A percentile compares a stretch with the other conserved stretches of the same genome.
Conservation (phyloP, 176 grass and related monocot species). For the Microstegium vimineum region DNA sequence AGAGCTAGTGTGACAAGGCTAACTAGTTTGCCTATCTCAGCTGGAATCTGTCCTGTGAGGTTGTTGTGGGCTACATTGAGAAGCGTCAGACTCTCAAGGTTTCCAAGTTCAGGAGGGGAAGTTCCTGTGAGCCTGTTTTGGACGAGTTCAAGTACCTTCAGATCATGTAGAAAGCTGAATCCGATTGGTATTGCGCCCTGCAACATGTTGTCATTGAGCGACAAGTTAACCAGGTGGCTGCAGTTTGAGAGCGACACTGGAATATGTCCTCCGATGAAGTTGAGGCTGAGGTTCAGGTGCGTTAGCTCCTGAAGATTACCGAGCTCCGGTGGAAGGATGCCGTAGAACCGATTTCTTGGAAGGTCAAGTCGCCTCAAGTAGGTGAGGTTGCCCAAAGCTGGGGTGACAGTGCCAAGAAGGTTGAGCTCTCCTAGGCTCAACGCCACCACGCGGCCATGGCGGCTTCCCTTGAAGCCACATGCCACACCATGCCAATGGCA, state of each 20-base stretch:
- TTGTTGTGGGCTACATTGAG: not conserved
- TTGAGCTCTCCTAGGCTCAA: not conserved
- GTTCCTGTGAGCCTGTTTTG: not conserved
- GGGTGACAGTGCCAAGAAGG: not conserved
- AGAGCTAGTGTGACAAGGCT: not conserved
- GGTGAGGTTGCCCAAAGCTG: not conserved
- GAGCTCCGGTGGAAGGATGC: not conserved
- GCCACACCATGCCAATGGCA: constrained; percentile 17
- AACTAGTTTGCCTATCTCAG: not conserved
- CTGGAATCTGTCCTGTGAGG: constrained; percentile 16
- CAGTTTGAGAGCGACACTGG: not conserved
- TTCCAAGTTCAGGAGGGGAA: not conserved
- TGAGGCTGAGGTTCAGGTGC: not conserved
- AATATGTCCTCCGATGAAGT: not conserved
- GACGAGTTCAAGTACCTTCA: not conserved
- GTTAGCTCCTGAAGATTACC: not conserved
- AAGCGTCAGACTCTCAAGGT: not conserved
- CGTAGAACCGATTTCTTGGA: not conserved
- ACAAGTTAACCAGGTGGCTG: not conserved
- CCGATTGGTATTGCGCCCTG: not conserved
- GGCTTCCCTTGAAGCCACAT: not conserved
- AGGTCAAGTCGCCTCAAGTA: not conserved
- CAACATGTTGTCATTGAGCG: not conserved
- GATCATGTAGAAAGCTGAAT: not conserved
- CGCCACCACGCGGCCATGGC: not conserved